Evolutionary conservation across 768 basidiomycete species (phyloP).

Genomic region (Lyophyllum atratum): DNA sequence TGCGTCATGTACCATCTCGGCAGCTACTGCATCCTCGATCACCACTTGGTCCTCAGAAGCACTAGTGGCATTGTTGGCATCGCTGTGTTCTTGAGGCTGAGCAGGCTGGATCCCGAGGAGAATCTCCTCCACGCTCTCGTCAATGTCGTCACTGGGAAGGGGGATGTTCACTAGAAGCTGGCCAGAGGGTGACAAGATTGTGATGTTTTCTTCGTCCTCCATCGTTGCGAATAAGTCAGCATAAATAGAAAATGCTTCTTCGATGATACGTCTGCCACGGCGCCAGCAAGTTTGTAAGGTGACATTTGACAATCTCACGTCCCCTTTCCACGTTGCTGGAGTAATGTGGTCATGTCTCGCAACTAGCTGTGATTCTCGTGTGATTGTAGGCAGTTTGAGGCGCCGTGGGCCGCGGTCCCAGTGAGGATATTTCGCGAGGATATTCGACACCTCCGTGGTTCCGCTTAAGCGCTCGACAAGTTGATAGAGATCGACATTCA

Average conservation of each 20-base stretch:
- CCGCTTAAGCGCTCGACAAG: conserved; percentile 28
- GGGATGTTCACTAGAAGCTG: background rate
- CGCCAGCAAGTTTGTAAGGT: conserved; percentile 14
- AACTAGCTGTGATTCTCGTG: conserved; percentile 23
- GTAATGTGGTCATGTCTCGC: conserved; percentile 33
- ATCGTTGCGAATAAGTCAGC: background rate
- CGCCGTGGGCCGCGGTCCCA: conserved; percentile 39
- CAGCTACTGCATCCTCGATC: background rate
- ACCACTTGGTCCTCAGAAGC: background rate
- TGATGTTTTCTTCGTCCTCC: background rate
- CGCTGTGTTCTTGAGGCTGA: too few species aligned
- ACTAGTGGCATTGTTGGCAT: background rate
- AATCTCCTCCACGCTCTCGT: background rate
- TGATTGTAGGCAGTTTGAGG: conserved; percentile 29
- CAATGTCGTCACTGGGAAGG: background rate
- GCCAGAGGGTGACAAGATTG: background rate
- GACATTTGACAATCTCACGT: conserved; percentile 25
- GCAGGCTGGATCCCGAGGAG: background rate
- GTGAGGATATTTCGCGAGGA: conserved; percentile 36
- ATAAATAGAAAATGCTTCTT: background rate
- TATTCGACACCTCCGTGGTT: conserved; percentile 32
- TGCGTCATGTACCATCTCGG: too few species aligned
- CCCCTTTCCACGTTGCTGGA: conserved; percentile 35
- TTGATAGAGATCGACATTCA: conserved; percentile 27
- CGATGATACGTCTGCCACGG: background rate